These are phyloP conservation scores for Brassica cretica DNA, from an alignment of 345 rosid species.

Conservation along the genomic window DNA sequence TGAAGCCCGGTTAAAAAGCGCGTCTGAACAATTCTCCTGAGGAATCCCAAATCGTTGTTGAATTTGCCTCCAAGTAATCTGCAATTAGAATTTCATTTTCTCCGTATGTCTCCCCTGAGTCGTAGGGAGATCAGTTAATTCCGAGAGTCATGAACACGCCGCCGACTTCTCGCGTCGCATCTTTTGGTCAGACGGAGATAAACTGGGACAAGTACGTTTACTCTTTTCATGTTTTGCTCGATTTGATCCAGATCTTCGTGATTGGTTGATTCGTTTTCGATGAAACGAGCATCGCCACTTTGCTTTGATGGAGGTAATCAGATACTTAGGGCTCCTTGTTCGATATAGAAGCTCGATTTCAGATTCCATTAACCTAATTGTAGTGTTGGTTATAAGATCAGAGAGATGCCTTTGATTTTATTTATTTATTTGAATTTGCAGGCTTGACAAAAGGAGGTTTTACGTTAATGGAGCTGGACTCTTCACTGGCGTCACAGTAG, in stretches of 20 bases:
- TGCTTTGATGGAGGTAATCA: slow-evolving; percentile 5
- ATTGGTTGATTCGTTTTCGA: slow-evolving; percentile 3
- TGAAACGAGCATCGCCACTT: background rate
- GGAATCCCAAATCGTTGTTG: too few relatives aligned
- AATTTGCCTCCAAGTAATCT: too few relatives aligned
- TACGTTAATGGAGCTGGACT: slow-evolving; percentile 92
- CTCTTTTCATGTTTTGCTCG: background rate
- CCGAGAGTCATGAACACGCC: slow-evolving; percentile 52
- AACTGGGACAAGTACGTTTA: slow-evolving; percentile 92
- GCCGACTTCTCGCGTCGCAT: slow-evolving; percentile 51
- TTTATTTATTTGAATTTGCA: slow-evolving; percentile 36
- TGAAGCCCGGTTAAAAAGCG: too few relatives aligned
- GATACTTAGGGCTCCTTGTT: slow-evolving; percentile 12
- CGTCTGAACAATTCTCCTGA: too few relatives aligned
- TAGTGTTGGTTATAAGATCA: background rate
- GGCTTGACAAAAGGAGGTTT: slow-evolving; percentile 92
- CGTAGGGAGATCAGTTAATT: background rate
- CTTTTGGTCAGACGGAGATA: slow-evolving; percentile 82
- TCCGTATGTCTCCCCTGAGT: slow-evolving; percentile 8
- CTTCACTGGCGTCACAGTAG: slow-evolving; percentile 92
- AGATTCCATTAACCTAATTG: background rate
- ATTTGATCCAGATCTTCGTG: slow-evolving; percentile 26
- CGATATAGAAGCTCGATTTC: background rate
- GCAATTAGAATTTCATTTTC: too few relatives aligned
- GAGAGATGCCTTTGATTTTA: background rate